These are phyloP conservation scores for Teunomyces gatunensis DNA, from an alignment of 805 yeast species.

Conservation along the genomic window DNA sequence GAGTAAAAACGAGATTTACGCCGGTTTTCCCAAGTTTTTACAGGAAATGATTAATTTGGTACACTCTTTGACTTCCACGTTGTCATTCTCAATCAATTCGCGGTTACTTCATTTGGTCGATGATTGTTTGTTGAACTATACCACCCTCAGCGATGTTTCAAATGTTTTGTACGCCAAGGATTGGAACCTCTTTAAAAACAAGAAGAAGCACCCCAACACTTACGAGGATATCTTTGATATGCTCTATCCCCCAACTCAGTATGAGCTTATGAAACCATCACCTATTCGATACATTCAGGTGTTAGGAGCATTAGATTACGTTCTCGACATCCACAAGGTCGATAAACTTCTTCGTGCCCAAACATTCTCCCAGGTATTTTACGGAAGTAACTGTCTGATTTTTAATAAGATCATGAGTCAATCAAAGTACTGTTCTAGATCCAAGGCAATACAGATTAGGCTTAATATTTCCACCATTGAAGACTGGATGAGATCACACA, in stretches of 20 bases:
- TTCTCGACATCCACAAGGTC: conserved; percentile 75
- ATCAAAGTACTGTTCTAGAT: conserved; percentile 71
- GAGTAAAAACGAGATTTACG: conserved; percentile 58
- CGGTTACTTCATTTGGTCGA: conserved; percentile 58
- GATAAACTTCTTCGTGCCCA: conserved; percentile 78
- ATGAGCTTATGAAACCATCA: conserved; percentile 81
- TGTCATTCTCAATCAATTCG: conserved; percentile 63
- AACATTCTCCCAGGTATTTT: conserved; percentile 71
- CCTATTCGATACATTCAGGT: conserved; percentile 84
- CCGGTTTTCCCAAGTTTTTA: conserved; percentile 52
- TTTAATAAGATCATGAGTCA: conserved; percentile 72
- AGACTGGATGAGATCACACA: conserved; percentile 85
- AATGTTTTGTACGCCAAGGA: conserved; percentile 72
- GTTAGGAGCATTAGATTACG: conserved; percentile 83
- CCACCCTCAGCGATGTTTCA: conserved; percentile 79
- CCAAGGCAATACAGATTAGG: conserved; percentile 85
- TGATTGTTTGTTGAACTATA: conserved; percentile 68
- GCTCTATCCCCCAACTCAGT: conserved; percentile 81
- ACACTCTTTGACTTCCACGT: conserved; percentile 63
- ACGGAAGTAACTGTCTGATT: conserved; percentile 68
- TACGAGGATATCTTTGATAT: conserved; percentile 73
- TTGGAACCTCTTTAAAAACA: conserved; percentile 52
- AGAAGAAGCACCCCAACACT: conserved; percentile 44
- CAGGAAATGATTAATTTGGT: conserved; percentile 56
- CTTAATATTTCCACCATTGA: conserved; percentile 83